Base-by-base conservation (phyloP, 1,284 basidiomycete species). In the Ceratobasidium sp. region DNA sequence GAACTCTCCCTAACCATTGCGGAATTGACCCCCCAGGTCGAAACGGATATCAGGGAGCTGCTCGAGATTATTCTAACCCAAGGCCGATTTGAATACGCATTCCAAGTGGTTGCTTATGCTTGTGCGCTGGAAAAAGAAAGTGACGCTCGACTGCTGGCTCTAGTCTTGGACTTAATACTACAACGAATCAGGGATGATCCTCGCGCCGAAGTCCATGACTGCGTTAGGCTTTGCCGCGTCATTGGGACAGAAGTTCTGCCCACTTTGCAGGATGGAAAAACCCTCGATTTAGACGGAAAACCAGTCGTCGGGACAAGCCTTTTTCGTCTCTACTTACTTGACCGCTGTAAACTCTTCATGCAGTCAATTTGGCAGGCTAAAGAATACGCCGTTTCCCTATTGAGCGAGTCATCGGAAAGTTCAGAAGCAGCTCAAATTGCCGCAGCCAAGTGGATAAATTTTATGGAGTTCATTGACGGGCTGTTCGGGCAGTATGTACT, bases 71-170 rank as follows among this genome's bases (percentile, higher is more conserved):
- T 54, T 32, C 13, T 54, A 32, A 32, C 35, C 15, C 27, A 32
- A 13, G 8, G 31, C n/a, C 52, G 35, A 32, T 54, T 54, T 32
- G 52, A 54, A 54, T 34, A 31, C 29, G 8, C 52, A 10, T 54
- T 54, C 22, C 31, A 54, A 32, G 31, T 54, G 17, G 31, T 32
- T n/a, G 52, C 52, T 12, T 54, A 54, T 20, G 52, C n/a, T n/a
- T n/a, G n/a, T n/a, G n/a, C n/a, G n/a, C n/a, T n/a, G n/a, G n/a
- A n/a, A n/a, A n/a, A n/a, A 32, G 52, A 54, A 20, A 34, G n/a
- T n/a, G 52, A 54, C 52, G 15, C 7, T 32, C 52, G 52, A 32
- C 29, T 54, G 20, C 52, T 54, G n/a, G 31, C 52, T 34, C 31
- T 54, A 20, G 31, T 54, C 8, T 20, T 54, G 15, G 29, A 54